phyloP scores from a whole-genome alignment of 768 basidiomycete genomes.

The Macrolepiota albuminosa region DNA sequence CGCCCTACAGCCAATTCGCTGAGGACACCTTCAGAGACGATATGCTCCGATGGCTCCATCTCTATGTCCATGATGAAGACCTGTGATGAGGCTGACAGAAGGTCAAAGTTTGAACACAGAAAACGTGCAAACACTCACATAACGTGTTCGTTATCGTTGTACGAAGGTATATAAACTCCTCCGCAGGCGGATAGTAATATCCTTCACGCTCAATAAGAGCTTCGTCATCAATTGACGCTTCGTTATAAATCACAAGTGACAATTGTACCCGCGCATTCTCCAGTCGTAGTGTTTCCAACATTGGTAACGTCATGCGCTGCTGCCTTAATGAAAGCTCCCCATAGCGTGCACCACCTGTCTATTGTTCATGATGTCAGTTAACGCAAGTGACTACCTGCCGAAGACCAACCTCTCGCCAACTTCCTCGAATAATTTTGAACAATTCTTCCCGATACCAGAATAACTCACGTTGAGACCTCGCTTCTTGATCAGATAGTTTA shows the following conservation, averaged over 20 bases:
- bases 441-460: constrained; percentile 97
- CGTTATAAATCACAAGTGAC: constrained; percentile 34
- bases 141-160: constrained; percentile 60
- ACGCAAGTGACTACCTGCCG: background rate
- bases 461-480: constrained; percentile 64
- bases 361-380: background rate
- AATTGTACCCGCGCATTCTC: constrained; percentile 62
- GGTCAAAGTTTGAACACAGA: background rate
- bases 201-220: constrained; percentile 27
- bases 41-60: constrained; percentile 55
- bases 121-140: constrained; percentile 39
- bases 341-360: constrained; percentile 76
- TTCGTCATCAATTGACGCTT: constrained; percentile 13
- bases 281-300: constrained; percentile 73
- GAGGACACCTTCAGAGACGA: constrained; percentile 66
- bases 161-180: constrained; percentile 61
- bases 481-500: constrained; percentile 52
- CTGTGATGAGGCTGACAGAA: constrained; percentile 41
- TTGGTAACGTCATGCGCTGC: constrained; percentile 70
- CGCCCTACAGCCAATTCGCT: constrained; percentile 59
- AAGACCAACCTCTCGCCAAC: constrained; percentile 79
- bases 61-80: constrained; percentile 50
- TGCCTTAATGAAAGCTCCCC: constrained; percentile 77
- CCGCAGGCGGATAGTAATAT: constrained; percentile 47
- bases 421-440: constrained; percentile 59